Evolutionary conservation across 805 yeast species (phyloP).

Genomic region (Ogataea naganishii): DNA sequence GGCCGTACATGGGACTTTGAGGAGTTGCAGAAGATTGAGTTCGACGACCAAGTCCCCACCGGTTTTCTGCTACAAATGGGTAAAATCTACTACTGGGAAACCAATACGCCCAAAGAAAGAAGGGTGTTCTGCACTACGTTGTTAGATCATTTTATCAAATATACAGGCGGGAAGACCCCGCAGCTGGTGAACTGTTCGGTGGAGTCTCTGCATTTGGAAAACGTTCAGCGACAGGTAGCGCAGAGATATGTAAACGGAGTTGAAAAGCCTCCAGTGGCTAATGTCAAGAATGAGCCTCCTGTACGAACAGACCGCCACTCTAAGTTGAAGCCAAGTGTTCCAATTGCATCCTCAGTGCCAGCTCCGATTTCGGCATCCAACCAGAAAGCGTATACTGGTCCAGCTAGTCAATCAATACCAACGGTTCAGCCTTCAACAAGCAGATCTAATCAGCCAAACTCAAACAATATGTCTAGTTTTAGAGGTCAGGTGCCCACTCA

Average conservation of each 20-base stretch:
- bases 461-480: too few relatives aligned
- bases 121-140: slow-evolving; percentile 47
- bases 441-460: too few relatives aligned
- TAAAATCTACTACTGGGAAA: slow-evolving; percentile 81
- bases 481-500: too few relatives aligned
- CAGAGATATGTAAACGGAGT: slow-evolving; percentile 1
- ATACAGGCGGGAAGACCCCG: slow-evolving; percentile 46
- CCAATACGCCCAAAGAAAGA: slow-evolving; percentile 47
- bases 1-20: slow-evolving; percentile 89
- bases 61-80: slow-evolving; percentile 58
- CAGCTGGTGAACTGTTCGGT: slow-evolving; percentile 38
- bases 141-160: slow-evolving; percentile 43
- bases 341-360: too few relatives aligned
- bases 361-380: too few relatives aligned
- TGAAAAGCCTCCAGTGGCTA: too few relatives aligned
- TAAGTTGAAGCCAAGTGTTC: too few relatives aligned
- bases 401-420: too few relatives aligned
- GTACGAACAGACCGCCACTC: too few relatives aligned
- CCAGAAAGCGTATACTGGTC: too few relatives aligned
- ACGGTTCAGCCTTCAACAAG: too few relatives aligned
- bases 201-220: slow-evolving; percentile 26
- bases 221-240: neutral
- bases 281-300: too few relatives aligned
- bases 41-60: slow-evolving; percentile 40
- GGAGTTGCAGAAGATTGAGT: slow-evolving; percentile 51